These are phyloP conservation scores for Scutellaria minor DNA, from an alignment of 257 asterid genomes.

Conservation along the genomic window DNA sequence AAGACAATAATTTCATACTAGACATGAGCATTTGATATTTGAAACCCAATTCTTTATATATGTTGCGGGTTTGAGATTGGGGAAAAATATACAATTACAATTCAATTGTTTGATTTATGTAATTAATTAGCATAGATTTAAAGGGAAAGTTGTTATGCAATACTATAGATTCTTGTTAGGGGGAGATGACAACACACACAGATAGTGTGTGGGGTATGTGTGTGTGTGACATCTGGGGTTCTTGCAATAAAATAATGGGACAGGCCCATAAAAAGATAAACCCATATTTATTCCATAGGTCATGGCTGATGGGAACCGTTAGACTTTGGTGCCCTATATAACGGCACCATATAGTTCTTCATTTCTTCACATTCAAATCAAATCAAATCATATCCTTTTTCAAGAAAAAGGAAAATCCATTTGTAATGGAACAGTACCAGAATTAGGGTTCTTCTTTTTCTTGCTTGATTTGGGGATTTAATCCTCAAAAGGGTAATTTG, in stretches of 20 bases:
- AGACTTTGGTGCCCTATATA: constrained; percentile 54
- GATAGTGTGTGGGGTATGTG: neutral
- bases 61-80: too few relatives aligned
- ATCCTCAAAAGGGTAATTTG: constrained; percentile 40
- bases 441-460: constrained; percentile 36
- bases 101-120: too few relatives aligned
- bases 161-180: too few relatives aligned
- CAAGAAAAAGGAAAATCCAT: constrained; percentile 5
- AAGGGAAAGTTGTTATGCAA: too few relatives aligned
- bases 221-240: constrained; percentile 31
- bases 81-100: too few relatives aligned
- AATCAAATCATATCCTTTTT: neutral
- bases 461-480: neutral
- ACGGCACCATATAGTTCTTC: constrained; percentile 42
- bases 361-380: constrained; percentile 47
- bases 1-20: too few relatives aligned
- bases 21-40: too few relatives aligned
- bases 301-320: constrained; percentile 46
- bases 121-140: too few relatives aligned
- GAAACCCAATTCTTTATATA: too few relatives aligned
- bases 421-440: constrained; percentile 52
- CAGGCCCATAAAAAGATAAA: constrained; percentile 53
- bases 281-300: constrained; percentile 63
- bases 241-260: constrained; percentile 34
- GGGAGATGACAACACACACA: neutral